Percentiles rank a stretch among this genome's conserved stretches.
Evolutionary conservation across 345 rosid genomes (phyloP).

Genomic region (Gossypium australe): DNA sequence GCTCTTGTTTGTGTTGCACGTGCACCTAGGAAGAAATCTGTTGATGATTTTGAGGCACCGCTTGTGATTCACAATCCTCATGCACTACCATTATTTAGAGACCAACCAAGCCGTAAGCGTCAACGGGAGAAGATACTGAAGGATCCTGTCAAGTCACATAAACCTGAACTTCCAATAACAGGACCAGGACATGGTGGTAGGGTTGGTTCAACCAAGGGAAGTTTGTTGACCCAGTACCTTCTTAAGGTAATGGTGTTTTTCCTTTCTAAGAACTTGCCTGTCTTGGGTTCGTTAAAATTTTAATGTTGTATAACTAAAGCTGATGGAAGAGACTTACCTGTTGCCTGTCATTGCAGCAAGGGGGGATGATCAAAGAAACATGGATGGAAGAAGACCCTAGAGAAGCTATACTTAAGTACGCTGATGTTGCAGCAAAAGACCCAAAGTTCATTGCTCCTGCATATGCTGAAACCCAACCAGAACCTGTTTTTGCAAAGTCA

Average conservation of each 20-base stretch:
- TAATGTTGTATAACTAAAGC: not conserved
- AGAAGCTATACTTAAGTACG: conserved; percentile 90
- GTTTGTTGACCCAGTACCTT: conserved; percentile 92
- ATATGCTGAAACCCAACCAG: conserved; percentile 84
- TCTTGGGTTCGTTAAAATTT: not conserved
- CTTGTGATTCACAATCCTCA: conserved; percentile 97
- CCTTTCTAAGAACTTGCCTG: not conserved
- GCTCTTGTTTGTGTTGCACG: conserved; percentile 95
- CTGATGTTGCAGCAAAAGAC: conserved; percentile 86
- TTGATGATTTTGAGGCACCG: conserved; percentile 82
- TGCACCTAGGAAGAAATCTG: conserved; percentile 90
- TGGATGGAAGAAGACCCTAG: conserved; percentile 99
- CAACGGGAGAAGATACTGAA: conserved; percentile 83
- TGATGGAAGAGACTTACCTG: conserved; percentile 3
- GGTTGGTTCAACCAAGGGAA: conserved; percentile 79
- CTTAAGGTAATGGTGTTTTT: conserved; percentile 53
- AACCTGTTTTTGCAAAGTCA: conserved; percentile 72
- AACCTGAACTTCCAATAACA: conserved; percentile 85
- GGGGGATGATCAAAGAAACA: conserved; percentile 98
- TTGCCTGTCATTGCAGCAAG: conserved; percentile 63
- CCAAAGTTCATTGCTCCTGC: conserved; percentile 98
- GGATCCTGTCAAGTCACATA: conserved; percentile 88
- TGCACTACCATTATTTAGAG: conserved; percentile 92
- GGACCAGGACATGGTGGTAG: conserved; percentile 98
- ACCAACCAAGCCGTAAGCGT: conserved; percentile 95